Evolutionary conservation across 345 rosid species (phyloP).

Genomic region (Rhodamnia argentea): DNA sequence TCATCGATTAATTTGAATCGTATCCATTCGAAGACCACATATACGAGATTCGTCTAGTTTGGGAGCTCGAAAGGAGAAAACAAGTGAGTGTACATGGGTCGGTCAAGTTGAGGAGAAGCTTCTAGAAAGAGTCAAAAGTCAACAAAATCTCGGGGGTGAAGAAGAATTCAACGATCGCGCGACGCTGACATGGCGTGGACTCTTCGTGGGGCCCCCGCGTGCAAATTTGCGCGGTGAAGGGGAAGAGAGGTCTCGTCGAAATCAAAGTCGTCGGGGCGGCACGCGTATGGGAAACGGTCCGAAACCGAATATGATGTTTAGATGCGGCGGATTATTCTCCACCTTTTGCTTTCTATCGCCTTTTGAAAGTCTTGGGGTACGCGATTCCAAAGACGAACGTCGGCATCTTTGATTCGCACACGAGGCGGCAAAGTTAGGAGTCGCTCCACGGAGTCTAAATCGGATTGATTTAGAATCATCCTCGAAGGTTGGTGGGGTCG

Average conservation of each 20-base stretch:
- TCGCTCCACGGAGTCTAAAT: neutral
- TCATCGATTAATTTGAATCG: neutral
- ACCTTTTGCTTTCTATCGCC: neutral
- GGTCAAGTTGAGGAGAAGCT: neutral
- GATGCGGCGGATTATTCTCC: neutral
- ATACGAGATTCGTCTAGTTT: accelerated
- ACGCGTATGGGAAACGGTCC: neutral
- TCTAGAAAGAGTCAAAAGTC: neutral
- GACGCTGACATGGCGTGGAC: neutral
- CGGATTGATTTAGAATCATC: neutral
- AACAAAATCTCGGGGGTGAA: neutral
- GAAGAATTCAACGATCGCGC: neutral
- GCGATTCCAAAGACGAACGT: neutral
- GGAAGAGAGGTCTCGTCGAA: neutral
- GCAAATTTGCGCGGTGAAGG: neutral
- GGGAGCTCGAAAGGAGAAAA: neutral
- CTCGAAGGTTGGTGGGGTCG: neutral
- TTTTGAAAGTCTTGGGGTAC: neutral
- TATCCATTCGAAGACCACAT: neutral
- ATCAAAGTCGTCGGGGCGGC: no score
- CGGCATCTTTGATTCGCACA: neutral
- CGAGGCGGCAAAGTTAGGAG: neutral
- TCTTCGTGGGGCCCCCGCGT: neutral
- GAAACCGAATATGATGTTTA: neutral
- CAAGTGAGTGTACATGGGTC: neutral